phyloP scores from a whole-genome alignment of 805 yeast genomes.

The Saccharomycopsis guyanensis region DNA sequence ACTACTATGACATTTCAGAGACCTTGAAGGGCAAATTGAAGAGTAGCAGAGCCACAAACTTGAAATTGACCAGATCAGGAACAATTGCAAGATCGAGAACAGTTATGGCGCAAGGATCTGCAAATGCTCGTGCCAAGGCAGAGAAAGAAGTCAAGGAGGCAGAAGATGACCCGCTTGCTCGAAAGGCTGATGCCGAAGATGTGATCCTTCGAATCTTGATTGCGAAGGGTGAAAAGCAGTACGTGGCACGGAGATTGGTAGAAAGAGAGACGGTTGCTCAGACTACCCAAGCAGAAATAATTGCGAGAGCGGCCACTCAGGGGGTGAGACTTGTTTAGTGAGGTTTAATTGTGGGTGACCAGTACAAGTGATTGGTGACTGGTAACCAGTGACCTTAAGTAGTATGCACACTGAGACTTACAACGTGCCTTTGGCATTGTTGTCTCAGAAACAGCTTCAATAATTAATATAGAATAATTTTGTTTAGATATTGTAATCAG shows the following conservation, averaged over 20 bases:
- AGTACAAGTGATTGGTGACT: too few species aligned
- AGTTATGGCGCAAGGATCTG: slow-evolving; percentile 64
- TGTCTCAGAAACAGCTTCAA: too few species aligned
- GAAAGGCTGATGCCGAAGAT: slow-evolving; percentile 46
- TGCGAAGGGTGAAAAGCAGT: slow-evolving; percentile 50
- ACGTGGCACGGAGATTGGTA: slow-evolving; percentile 50
- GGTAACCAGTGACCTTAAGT: too few species aligned
- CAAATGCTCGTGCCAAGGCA: slow-evolving; percentile 42
- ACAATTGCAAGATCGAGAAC: slow-evolving; percentile 58
- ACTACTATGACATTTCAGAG: slow-evolving; percentile 32
- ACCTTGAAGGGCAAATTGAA: slow-evolving; percentile 11
- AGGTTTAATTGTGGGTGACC: too few species aligned
- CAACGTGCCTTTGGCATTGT: too few species aligned
- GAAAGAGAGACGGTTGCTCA: slow-evolving; percentile 55
- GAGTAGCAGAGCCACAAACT: slow-evolving; percentile 6
- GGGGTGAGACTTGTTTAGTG: slow-evolving; percentile 10
- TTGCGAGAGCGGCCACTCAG: slow-evolving; percentile 34
- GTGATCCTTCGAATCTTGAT: slow-evolving; percentile 64
- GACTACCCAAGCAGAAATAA: slow-evolving; percentile 45
- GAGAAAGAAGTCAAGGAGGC: slow-evolving; percentile 40
- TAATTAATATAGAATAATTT: too few species aligned
- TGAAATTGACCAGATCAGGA: slow-evolving; percentile 32
- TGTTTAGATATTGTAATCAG: too few species aligned
- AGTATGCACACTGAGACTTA: too few species aligned
- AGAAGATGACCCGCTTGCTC: slow-evolving; percentile 35